Percentiles rank a stretch among this genome's conserved stretches.
Evolutionary conservation across 306 rosid species (phyloP).

Genomic region (Prunus mume): DNA sequence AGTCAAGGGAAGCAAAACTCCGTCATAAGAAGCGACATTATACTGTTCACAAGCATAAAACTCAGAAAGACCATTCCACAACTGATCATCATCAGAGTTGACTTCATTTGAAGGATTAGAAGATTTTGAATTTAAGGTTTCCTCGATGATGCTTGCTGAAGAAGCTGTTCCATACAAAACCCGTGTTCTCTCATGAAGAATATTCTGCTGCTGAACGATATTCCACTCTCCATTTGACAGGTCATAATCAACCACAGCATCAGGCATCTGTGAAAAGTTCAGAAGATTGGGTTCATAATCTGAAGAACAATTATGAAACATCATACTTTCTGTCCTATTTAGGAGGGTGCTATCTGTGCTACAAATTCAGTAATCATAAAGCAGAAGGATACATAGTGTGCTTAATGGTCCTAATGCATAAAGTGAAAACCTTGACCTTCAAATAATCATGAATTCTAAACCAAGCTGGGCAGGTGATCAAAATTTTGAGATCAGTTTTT

Average conservation of each 20-base stretch:
- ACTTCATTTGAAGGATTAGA: slow-evolving; percentile 36
- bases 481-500: background rate
- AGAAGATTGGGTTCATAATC: slow-evolving; percentile 14
- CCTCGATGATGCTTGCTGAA: slow-evolving; percentile 39
- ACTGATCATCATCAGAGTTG: slow-evolving; percentile 46
- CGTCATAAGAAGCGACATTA: slow-evolving; percentile 71
- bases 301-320: background rate
- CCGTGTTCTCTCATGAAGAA: slow-evolving; percentile 80
- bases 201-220: slow-evolving; percentile 90
- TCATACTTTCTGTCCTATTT: background rate
- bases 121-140: slow-evolving; percentile 30
- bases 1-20: slow-evolving; percentile 72
- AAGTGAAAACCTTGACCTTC: background rate
- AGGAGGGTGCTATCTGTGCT: background rate
- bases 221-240: slow-evolving; percentile 73
- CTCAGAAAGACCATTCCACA: slow-evolving; percentile 86
- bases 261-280: slow-evolving; percentile 76
- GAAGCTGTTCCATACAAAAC: slow-evolving; percentile 70
- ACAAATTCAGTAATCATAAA: background rate
- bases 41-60: slow-evolving; percentile 75
- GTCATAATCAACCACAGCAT: slow-evolving; percentile 94
- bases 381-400: background rate
- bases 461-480: background rate
- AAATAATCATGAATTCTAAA: background rate
- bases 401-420: background rate